Evolutionary conservation across 176 grass and related monocot genomes (phyloP).

Genomic region (Poa annua): DNA sequence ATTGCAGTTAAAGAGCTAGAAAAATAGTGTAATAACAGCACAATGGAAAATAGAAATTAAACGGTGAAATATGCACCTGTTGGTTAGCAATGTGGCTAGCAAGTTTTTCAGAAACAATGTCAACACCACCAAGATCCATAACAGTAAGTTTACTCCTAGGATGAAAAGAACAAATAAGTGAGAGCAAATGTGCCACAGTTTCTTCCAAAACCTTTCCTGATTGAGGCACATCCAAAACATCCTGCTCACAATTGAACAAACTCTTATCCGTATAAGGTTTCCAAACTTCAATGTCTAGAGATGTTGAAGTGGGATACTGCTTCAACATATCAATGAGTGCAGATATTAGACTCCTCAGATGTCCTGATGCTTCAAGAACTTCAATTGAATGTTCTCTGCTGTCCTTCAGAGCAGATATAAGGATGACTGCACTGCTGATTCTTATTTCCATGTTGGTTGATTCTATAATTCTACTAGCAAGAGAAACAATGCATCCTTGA

Average conservation of each 20-base stretch:
- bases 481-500: conserved; percentile 70
- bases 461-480: conserved; percentile 76
- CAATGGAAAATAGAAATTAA: conserved; percentile 31
- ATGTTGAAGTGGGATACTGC: conserved; percentile 51
- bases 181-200: conserved; percentile 79
- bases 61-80: conserved; percentile 61
- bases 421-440: conserved; percentile 68
- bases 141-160: conserved; percentile 63
- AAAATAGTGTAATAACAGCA: conserved; percentile 31
- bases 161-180: conserved; percentile 80
- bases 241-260: conserved; percentile 57
- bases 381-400: conserved; percentile 61
- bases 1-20: conserved; percentile 29
- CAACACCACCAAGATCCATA: conserved; percentile 81
- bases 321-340: conserved; percentile 81
- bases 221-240: conserved; percentile 61
- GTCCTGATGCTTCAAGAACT: conserved; percentile 67
- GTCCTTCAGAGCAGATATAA: conserved; percentile 76
- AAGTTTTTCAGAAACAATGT: conserved; percentile 81
- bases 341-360: conserved; percentile 70
- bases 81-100: conserved; percentile 56
- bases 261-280: conserved; percentile 60
- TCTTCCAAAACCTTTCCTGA: conserved; percentile 68
- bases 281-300: conserved; percentile 76
- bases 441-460: conserved; percentile 69